Percentiles rank a stretch among this genome's conserved stretches.
Conservation (phyloP, 1,284 basidiomycete genomes). For the Cutaneotrichosporon curvatum region DNA sequence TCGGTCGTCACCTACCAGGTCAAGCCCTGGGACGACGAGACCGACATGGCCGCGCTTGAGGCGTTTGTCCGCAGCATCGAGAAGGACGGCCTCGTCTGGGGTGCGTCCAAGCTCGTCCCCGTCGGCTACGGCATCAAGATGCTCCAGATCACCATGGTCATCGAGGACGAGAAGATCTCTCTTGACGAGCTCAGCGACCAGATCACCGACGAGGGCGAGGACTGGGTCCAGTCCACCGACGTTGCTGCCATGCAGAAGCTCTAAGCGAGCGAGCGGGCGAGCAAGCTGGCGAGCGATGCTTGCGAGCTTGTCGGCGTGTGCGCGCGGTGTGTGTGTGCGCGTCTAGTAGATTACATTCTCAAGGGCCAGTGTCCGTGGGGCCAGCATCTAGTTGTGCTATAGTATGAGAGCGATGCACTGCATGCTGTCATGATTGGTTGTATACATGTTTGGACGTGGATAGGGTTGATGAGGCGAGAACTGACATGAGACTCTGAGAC, state of each 20-base stretch:
- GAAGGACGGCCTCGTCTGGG: slow-evolving; percentile 88
- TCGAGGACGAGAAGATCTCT: slow-evolving; percentile 86
- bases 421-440: no score
- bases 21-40: slow-evolving; percentile 99
- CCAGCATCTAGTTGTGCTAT: background rate
- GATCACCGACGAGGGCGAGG: slow-evolving; percentile 53
- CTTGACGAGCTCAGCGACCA: slow-evolving; percentile 90
- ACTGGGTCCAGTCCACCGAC: slow-evolving; percentile 88
- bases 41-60: slow-evolving; percentile 88
- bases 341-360: no score
- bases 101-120: slow-evolving; percentile 75
- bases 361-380: background rate
- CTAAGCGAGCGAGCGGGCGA: slow-evolving; percentile 10
- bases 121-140: slow-evolving; percentile 79
- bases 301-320: no score
- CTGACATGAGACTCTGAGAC: no score
- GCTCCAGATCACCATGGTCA: slow-evolving; percentile 89
- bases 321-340: no score
- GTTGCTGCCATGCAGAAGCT: slow-evolving; percentile 51
- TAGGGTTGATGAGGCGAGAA: no score
- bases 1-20: slow-evolving; percentile 78
- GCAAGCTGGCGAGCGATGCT: no score
- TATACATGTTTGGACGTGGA: no score
- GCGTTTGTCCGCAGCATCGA: slow-evolving; percentile 75
- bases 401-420: background rate